phyloP scores from a whole-genome alignment of 2,329 filamentous ascomycete species.

The Gremmenia infestans region DNA sequence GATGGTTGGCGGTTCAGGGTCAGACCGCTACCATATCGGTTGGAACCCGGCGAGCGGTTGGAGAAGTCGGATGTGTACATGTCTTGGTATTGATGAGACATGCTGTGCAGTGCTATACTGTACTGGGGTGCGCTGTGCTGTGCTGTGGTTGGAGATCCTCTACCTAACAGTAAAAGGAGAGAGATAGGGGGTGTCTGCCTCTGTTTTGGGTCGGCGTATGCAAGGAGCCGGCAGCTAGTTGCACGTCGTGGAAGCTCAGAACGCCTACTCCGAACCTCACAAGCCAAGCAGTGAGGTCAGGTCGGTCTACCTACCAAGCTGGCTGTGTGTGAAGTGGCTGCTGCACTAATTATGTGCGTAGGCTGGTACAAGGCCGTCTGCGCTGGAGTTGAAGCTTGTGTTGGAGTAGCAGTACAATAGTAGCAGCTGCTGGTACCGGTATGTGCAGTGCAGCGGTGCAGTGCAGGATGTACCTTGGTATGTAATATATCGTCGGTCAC shows the following conservation, averaged over 20 bases:
- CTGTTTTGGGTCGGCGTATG: conserved; percentile 19
- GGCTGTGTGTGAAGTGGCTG: conserved; percentile 7
- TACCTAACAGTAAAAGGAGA: neutral
- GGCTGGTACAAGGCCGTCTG: neutral
- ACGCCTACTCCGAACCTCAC: conserved; percentile 23
- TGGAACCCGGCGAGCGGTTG: conserved; percentile 69
- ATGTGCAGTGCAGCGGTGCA: no score
- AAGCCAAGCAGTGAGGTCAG: conserved; percentile 18
- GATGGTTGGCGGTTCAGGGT: conserved; percentile 66
- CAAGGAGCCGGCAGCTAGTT: conserved; percentile 28
- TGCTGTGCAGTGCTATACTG: conserved; percentile 25
- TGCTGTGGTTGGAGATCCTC: neutral
- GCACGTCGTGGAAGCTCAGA: conserved; percentile 25
- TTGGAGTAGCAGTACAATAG: no score
- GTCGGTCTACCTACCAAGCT: conserved; percentile 6
- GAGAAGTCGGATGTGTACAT: conserved; percentile 73
- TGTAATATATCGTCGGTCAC: no score
- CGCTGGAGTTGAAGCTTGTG: neutral
- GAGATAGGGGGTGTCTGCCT: neutral
- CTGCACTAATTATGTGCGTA: conserved; percentile 6
- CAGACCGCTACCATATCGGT: conserved; percentile 59
- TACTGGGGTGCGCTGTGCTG: neutral
- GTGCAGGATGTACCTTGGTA: no score
- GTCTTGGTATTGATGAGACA: conserved; percentile 54
- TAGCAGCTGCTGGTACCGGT: no score